Evolutionary conservation across 148 eudicot species (phyloP), one percentile per base, ranked within the genome.

Genomic region (Vaccinium darrowii): DNA sequence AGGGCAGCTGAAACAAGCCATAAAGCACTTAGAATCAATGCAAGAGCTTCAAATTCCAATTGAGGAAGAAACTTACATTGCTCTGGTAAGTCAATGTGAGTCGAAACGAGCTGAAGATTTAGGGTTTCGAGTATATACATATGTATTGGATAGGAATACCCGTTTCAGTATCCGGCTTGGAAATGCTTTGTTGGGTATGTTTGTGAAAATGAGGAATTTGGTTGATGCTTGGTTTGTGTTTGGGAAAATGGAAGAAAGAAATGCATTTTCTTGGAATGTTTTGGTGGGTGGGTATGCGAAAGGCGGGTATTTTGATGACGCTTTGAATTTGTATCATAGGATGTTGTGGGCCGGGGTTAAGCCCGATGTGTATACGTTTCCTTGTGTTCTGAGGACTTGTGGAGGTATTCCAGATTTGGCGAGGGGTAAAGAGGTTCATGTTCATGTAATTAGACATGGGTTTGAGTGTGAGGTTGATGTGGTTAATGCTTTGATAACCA

Each of bases 191-290:
- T 84, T 96, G 91, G 90, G 98, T 56, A 92, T 96, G 99, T 90
- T 96, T 76, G 99, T 94, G 69, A 94, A 92, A 89, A 76, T 93
- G 81, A 89, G 92, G 4, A 90, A 88, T 83, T 83, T 96, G 88
- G 88, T 86, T 71, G 93, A 96, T 91, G 98, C 99, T 27, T 96
- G 98, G 99, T 90, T 88, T 78, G 99, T 96, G 91, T 96, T 96
- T 79, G 98, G 95, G 43, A 96, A 87, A 84, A 94, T 96, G 99
- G 86, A 84, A 83, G 95, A 93, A 50, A 92, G 98, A 25, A 89
- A 94, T 89, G 84, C 93, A 86, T 94, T 94, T 85, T 93, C 99
- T 1, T 96, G 99, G 99, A 96, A 96, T 87, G 95, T 96, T 23
- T 90, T 96, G 83, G 88, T 96, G 33, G 97, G 99, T 58, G 99